These are phyloP conservation scores for Hypsizygus ulmarius DNA, from an alignment of 1,284 basidiomycete species.

Conservation along the genomic window DNA sequence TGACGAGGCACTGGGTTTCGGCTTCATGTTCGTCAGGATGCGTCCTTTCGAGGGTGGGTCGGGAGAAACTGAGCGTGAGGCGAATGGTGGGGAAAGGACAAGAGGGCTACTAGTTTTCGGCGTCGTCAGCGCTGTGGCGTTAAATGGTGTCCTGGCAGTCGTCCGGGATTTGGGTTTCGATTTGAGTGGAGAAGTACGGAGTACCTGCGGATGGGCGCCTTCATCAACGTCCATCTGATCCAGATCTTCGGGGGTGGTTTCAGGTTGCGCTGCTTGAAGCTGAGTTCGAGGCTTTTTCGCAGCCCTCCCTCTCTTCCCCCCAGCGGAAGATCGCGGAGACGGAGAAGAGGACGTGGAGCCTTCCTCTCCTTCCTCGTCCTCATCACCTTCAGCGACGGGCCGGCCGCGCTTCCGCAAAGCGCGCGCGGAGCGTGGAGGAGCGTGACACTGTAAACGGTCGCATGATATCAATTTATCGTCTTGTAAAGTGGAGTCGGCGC, in stretches of 20 bases:
- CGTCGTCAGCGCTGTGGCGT: constrained; percentile 9
- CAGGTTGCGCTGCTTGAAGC: not conserved
- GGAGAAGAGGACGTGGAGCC: constrained; percentile 10
- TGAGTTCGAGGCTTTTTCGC: constrained; percentile 15
- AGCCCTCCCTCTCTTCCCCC: constrained; percentile 7
- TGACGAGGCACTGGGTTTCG: constrained; percentile 9
- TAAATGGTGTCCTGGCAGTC: constrained; percentile 14
- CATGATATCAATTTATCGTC: constrained; percentile 70
- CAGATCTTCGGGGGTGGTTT: constrained; percentile 1
- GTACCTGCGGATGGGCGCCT: constrained; percentile 1
- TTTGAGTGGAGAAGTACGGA: constrained; percentile 19
- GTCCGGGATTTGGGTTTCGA: constrained; percentile 18
- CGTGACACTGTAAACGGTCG: constrained; percentile 49
- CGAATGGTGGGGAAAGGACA: constrained; percentile 15
- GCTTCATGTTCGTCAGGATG: constrained; percentile 15
- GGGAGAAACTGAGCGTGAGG: constrained; percentile 14
- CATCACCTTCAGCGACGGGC: constrained; percentile 15
- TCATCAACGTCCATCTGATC: constrained; percentile 14
- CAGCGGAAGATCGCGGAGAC: constrained; percentile 15
- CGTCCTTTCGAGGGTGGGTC: constrained; percentile 7
- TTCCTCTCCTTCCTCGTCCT: constrained; percentile 17
- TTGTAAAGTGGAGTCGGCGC: constrained; percentile 64
- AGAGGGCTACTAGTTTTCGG: constrained; percentile 19
- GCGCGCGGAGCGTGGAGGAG: constrained; percentile 25
- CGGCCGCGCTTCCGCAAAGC: constrained; percentile 19